Base-by-base conservation (phyloP, 805 yeast species). In the Candida sakaeoensis region DNA sequence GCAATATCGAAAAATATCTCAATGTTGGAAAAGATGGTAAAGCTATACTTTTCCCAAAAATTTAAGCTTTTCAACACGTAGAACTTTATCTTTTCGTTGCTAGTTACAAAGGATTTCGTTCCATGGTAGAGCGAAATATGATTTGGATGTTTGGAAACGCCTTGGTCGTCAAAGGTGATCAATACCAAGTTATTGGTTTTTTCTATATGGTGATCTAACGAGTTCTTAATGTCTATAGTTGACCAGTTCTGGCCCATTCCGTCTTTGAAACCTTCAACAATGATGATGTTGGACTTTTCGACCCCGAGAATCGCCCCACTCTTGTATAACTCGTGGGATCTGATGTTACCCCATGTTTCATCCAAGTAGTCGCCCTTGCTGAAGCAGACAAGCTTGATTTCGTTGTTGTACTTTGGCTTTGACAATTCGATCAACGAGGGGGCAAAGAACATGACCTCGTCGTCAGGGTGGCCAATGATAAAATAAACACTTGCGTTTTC, bases 401-500 rank as follows among this genome's bases (percentile, higher is more conserved):
- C 47, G 51, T 82, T 83, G 39, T 67, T 56, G 48, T 75, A 66
- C 36, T 69, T 60, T 1, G 72, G 61, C 44, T 74, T 72, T 8
- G 70, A 47, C 37, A 71, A 53, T 46, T 77, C 82, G 6, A 75
- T 58, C 23, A 89, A 48, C 0, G 90, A 69, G 0, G 99, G 99
- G 1, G 88, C 79, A 53, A 93, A 93, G 61, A 93, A 93, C 99
- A 93, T 93, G 37, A 88, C 90, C 61, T 93, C 99, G 59, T 93
- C 99, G 60, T 93, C 99, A 0, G 99, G 99, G 60, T 93, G 99
- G 0, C 96, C 96, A 29, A 89, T 81, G 9, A 91, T 63, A 33
- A 82, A 64, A 48, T 69, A 74, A 2, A 78, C 64, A 2, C 62
- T 53, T 28, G 60, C 53, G 43, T 67, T 56, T 12, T 51, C 56